A percentile compares a stretch with the other conserved stretches of the same genome.
These are phyloP conservation scores for Cyclotella choctawhatcheeana DNA, from an alignment of 108 stramenopile genomes.

Conservation along the genomic window DNA sequence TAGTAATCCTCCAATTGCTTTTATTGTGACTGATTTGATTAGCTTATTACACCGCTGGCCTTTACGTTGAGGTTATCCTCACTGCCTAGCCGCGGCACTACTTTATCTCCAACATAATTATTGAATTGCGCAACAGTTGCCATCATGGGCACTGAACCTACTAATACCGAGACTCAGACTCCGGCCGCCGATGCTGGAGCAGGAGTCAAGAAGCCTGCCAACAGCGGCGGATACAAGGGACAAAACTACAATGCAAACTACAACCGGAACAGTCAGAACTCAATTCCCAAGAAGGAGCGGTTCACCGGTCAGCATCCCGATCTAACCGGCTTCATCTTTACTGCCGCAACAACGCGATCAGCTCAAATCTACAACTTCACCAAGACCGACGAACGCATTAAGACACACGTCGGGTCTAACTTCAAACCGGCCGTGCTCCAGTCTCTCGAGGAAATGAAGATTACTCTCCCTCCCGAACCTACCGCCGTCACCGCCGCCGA, in stretches of 20 bases:
- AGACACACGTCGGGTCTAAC: background rate
- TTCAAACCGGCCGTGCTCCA: background rate
- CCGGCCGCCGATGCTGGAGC: background rate
- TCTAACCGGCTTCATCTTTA: background rate
- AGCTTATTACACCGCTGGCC: background rate
- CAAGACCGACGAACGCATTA: background rate
- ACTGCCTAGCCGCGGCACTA: background rate
- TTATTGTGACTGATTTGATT: background rate
- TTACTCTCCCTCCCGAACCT: background rate
- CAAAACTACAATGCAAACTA: background rate
- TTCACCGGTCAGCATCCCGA: background rate
- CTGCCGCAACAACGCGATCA: background rate
- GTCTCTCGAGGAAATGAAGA: background rate
- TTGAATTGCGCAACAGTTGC: conserved; percentile 7
- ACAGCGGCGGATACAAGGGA: background rate
- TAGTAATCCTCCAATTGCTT: conserved; percentile 3
- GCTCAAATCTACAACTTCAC: background rate
- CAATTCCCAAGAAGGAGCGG: background rate
- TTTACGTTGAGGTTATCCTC: conserved; percentile 1
- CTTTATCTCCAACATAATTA: conserved; percentile 1
- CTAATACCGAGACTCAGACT: background rate
- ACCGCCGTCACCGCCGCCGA: background rate
- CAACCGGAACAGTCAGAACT: background rate
- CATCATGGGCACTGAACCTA: background rate
- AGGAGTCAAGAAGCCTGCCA: no score